Evolutionary conservation across 2,329 filamentous ascomycete species (phyloP), one percentile per base, ranked within the genome.

Genomic region (Cladosporium sp.): DNA sequence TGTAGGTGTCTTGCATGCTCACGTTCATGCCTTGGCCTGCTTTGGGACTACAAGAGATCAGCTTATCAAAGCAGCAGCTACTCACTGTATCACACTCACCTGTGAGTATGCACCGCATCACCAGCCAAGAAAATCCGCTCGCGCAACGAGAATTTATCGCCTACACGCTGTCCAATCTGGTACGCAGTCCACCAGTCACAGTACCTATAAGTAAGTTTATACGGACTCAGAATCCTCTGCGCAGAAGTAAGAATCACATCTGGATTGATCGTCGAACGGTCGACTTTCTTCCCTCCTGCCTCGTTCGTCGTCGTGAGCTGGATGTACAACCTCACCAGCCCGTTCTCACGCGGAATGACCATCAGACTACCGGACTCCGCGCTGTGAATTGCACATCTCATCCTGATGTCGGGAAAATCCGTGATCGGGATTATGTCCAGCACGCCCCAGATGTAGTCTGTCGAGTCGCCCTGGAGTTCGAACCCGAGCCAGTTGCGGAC

Each of bases 361-460:
- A 93, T 91, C 71, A 92, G 87, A 11, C 89, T 91, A 1, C 90
- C 89, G 63, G 88, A 81, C 51, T 85, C 82, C 13, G 66, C 67
- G 8, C 89, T 91, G 75, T 91, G 90, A 67, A 93, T 91, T 0
- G 89, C 91, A 71, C 88, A 91, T 81, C 91, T 89, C 83, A 90
- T 89, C 82, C 91, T 89, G 73, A 93, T 92, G 73, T 93, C 90
- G 0, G 90, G 72, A 36, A 75, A 75, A 56, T 74, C 67, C 5
- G 72, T 75, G 46, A 71, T 67, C 6, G 70, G 67, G 7, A 74
- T 61, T 32, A 73, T 67, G 64, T 76, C 74, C 26, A 74, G 43
- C 34, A 76, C 73, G 11, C 74, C 74, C 72, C 72, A 76, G 32
- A 72, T 69, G 28, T 68, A 68, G 51, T 75, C 71, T 3, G 71